These are phyloP conservation scores for Periconia sp. DNA, from an alignment of 2,329 filamentous ascomycete genomes.

Conservation along the genomic window DNA sequence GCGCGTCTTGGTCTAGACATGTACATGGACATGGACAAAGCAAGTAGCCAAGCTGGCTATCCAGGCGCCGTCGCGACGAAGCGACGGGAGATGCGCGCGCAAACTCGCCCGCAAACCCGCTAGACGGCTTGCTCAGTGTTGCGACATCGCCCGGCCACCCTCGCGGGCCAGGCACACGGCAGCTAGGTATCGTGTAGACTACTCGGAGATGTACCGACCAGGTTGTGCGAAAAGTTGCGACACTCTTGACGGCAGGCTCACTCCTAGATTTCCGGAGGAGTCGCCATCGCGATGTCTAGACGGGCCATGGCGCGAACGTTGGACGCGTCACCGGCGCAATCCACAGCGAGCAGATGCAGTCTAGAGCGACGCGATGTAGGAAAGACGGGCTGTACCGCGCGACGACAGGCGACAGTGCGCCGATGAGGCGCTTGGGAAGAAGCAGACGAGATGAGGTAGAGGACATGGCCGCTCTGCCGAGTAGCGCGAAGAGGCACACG, in stretches of 20 bases:
- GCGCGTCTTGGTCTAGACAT: constrained; percentile 4
- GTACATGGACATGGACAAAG: background rate
- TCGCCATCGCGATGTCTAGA: constrained; percentile 1
- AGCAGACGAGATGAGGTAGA: constrained; percentile 26
- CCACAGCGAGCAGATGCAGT: constrained; percentile 11
- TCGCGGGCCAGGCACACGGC: constrained; percentile 19
- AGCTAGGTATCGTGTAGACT: constrained; percentile 29
- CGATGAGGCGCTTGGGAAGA: constrained; percentile 35
- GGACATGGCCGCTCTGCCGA: no score
- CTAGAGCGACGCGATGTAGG: constrained; percentile 19
- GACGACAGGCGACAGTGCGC: constrained; percentile 40
- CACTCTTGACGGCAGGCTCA: constrained; percentile 15
- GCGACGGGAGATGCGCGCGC: no score
- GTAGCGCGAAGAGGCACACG: no score
- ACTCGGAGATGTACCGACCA: constrained; percentile 7
- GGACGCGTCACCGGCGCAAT: constrained; percentile 25
- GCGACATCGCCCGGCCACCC: no score
- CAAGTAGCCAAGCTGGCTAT: background rate
- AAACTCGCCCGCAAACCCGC: no score
- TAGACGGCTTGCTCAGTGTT: no score
- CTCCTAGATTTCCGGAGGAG: constrained; percentile 7
- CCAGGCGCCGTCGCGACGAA: background rate
- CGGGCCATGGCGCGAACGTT: constrained; percentile 2
- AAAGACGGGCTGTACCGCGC: constrained; percentile 25
- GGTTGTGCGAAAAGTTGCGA: constrained; percentile 12